Percentiles rank a stretch among this genome's conserved stretches.
These are phyloP conservation scores for Aaosphaeria arxii DNA, from an alignment of 2,329 filamentous ascomycete genomes.

Conservation along the genomic window DNA sequence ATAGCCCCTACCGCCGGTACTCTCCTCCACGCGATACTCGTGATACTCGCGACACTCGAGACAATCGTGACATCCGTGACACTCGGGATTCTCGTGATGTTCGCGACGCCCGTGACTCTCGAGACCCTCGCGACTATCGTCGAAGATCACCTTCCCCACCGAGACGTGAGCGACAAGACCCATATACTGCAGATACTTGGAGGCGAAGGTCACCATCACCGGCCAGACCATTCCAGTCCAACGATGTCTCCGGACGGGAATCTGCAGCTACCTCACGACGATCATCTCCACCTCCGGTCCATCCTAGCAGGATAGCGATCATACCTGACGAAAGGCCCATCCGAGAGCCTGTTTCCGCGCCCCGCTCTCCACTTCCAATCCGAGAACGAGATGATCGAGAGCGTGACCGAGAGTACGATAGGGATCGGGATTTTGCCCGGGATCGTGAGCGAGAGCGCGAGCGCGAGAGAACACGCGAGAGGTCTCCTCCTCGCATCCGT, in stretches of 20 bases:
- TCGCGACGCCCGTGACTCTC: not conserved
- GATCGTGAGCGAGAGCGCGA: conserved; percentile 14
- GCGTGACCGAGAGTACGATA: conserved; percentile 12
- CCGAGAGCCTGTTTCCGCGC: conserved; percentile 30
- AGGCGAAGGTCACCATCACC: conserved; percentile 55
- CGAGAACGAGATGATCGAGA: conserved; percentile 24
- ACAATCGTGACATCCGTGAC: conserved; percentile 26
- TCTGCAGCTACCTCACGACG: conserved; percentile 59
- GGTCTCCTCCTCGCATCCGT: conserved; percentile 34
- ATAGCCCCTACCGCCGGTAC: conserved; percentile 37
- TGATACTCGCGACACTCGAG: conserved; percentile 45
- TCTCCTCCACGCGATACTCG: conserved; percentile 44
- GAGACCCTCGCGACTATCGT: conserved; percentile 47
- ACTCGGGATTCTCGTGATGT: conserved; percentile 1
- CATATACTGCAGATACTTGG: conserved; percentile 48
- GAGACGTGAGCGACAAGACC: conserved; percentile 49
- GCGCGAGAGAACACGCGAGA: conserved; percentile 8
- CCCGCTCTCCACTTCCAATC: conserved; percentile 32
- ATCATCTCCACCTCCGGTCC: conserved; percentile 57
- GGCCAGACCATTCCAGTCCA: conserved; percentile 37
- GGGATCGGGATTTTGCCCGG: conserved; percentile 20
- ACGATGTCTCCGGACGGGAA: conserved; percentile 51
- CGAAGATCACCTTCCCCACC: conserved; percentile 53
- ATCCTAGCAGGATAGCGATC: conserved; percentile 51
- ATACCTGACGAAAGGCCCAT: conserved; percentile 21